A percentile compares a stretch with the other conserved stretches of the same genome.
Evolutionary conservation across 1,284 basidiomycete species (phyloP).

Genomic region (Xerocomus minutiporus): DNA sequence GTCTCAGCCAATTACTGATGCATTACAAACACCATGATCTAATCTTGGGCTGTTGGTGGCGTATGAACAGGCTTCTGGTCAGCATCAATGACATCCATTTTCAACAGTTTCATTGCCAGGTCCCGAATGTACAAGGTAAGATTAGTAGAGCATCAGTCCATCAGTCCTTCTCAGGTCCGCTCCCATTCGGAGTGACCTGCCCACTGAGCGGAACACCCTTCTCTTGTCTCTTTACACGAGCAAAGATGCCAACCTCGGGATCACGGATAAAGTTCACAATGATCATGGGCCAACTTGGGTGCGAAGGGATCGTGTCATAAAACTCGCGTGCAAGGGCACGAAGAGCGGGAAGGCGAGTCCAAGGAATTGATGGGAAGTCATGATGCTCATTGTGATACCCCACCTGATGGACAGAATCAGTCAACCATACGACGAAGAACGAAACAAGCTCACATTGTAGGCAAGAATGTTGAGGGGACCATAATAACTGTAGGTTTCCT

Average conservation of each 20-base stretch:
- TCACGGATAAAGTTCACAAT: slow-evolving; percentile 93
- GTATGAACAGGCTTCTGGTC: neutral
- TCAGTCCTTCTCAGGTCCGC: slow-evolving; percentile 16
- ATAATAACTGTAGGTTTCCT: slow-evolving; percentile 98
- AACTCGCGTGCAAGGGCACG: slow-evolving; percentile 85
- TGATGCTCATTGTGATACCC: slow-evolving; percentile 99
- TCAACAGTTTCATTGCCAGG: slow-evolving; percentile 8
- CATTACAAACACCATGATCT: too few relatives aligned
- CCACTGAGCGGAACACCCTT: slow-evolving; percentile 26
- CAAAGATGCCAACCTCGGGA: slow-evolving; percentile 72
- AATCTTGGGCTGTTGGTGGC: neutral
- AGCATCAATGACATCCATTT: neutral
- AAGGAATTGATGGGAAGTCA: slow-evolving; percentile 94
- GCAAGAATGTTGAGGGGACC: slow-evolving; percentile 86
- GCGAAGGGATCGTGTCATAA: slow-evolving; percentile 84
- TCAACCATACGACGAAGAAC: neutral
- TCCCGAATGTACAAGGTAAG: slow-evolving; percentile 17
- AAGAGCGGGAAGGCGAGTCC: slow-evolving; percentile 89
- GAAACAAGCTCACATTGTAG: slow-evolving; percentile 74
- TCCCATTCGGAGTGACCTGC: slow-evolving; percentile 16
- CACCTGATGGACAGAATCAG: slow-evolving; percentile 48
- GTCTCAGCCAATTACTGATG: too few relatives aligned
- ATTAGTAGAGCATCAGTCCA: slow-evolving; percentile 17
- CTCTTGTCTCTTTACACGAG: slow-evolving; percentile 44
- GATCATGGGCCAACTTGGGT: slow-evolving; percentile 93